Conservation (phyloP, 495 filamentous ascomycete genomes). For the Amphirosellinia nigrospora region DNA sequence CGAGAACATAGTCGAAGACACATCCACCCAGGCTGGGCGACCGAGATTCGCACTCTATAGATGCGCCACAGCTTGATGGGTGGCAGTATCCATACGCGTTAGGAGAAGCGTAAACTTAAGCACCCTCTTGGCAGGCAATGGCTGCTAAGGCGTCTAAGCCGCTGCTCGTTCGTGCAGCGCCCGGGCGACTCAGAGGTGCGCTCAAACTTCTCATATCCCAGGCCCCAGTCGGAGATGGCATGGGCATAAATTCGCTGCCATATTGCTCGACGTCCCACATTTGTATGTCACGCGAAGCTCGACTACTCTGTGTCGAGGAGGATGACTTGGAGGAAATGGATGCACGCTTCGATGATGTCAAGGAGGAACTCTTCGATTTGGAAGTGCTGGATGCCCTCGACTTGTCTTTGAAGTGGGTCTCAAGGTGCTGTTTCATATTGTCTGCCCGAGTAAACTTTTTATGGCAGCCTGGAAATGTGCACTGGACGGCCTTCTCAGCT, state of each 20-base stretch:
- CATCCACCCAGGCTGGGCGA: background rate
- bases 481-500: conserved; percentile 90
- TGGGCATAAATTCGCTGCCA: conserved; percentile 26
- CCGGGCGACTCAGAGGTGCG: conserved; percentile 45
- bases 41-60: background rate
- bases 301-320: conserved; percentile 33
- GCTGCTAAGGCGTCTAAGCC: conserved; percentile 52
- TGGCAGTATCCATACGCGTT: background rate
- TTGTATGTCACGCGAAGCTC: conserved; percentile 35
- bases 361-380: conserved; percentile 44
- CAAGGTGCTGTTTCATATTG: conserved; percentile 98
- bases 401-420: conserved; percentile 76
- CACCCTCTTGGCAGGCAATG: conserved; percentile 46
- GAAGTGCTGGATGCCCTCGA: conserved; percentile 40
- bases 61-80: background rate
- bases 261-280: conserved; percentile 42
- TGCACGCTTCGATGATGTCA: conserved; percentile 43
- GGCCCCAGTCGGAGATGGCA: conserved; percentile 43
- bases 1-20: background rate
- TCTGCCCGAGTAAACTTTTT: conserved; percentile 96
- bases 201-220: conserved; percentile 55
- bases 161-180: conserved; percentile 40
- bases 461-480: conserved; percentile 75
- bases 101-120: conserved; percentile 26
- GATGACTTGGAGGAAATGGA: conserved; percentile 41